Conservation (phyloP, 2,329 filamentous ascomycete genomes). For the Botrytis fabae region DNA sequence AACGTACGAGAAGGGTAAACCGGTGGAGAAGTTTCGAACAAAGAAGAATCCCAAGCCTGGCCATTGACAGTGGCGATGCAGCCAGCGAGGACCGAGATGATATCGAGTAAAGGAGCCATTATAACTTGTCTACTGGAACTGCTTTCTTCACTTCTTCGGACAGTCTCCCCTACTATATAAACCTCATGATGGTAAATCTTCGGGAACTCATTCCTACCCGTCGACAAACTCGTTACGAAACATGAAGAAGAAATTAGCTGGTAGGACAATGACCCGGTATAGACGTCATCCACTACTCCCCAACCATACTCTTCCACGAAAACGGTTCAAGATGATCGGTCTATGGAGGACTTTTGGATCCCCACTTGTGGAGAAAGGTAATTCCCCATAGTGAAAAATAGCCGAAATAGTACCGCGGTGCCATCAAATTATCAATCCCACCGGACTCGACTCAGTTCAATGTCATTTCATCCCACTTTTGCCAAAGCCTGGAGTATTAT, state of each 20-base stretch:
- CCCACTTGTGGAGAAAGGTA: neutral
- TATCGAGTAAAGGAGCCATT: conserved; percentile 20
- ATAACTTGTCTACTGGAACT: conserved; percentile 13
- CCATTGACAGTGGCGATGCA: conserved; percentile 20
- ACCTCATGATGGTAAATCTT: conserved; percentile 5
- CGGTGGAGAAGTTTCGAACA: conserved; percentile 25
- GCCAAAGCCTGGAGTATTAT: conserved; percentile 5
- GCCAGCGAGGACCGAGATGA: conserved; percentile 11
- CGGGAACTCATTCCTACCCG: neutral
- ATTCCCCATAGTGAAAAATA: neutral
- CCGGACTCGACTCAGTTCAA: neutral
- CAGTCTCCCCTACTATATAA: neutral
- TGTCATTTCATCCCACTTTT: conserved; percentile 9
- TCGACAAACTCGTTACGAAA: neutral
- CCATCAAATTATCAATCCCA: neutral
- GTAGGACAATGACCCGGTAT: neutral
- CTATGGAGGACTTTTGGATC: neutral
- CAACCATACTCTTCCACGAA: neutral
- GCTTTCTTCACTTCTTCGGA: neutral
- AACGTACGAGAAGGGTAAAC: conserved; percentile 37
- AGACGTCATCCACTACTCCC: conserved; percentile 1
- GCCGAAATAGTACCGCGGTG: neutral
- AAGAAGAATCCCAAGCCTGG: conserved; percentile 17
- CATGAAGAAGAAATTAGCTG: neutral
- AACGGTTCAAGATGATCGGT: neutral